These are phyloP conservation scores for Lecanoromycetidae sp. DNA, from an alignment of 2,329 filamentous ascomycete species.

Conservation along the genomic window DNA sequence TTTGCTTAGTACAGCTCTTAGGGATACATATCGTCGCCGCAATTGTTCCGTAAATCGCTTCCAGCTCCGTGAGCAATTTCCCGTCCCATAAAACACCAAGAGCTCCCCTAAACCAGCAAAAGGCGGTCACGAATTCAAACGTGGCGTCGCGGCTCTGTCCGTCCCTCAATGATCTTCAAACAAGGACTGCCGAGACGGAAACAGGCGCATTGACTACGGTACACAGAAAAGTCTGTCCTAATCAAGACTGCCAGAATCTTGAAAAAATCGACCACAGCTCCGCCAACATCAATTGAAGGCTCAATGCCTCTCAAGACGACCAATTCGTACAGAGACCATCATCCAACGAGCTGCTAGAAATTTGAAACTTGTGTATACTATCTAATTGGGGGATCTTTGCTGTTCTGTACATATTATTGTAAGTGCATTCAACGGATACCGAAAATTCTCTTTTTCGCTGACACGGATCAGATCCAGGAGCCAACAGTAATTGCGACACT, in stretches of 20 bases:
- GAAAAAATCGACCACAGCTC: not conserved
- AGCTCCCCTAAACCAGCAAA: conserved; percentile 1
- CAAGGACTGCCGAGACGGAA: conserved; percentile 4
- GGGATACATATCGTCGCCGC: not conserved
- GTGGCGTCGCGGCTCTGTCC: conserved; percentile 5
- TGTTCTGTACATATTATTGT: not conserved
- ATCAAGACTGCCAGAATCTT: conserved; percentile 3
- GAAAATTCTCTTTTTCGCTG: too few relatives aligned
- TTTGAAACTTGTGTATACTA: conserved; percentile 6
- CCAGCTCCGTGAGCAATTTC: too few relatives aligned
- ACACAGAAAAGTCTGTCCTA: not conserved
- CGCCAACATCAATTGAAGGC: conserved; percentile 2
- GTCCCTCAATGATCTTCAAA: conserved; percentile 3
- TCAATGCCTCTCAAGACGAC: not conserved
- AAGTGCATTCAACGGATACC: too few relatives aligned
- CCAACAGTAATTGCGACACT: conserved; percentile 4
- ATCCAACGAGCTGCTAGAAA: not conserved
- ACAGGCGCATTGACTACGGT: conserved; percentile 7
- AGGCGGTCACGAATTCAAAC: conserved; percentile 13
- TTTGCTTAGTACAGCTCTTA: not conserved
- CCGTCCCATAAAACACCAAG: not conserved
- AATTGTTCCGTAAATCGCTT: not conserved
- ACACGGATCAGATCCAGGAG: not conserved
- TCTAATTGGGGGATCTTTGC: conserved; percentile 7
- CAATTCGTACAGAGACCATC: conserved; percentile 4